A percentile compares a stretch with the other conserved stretches of the same genome.
Conservation (phyloP, 371 early-diverging fungal genomes). For the Fennellomyces sp. region DNA sequence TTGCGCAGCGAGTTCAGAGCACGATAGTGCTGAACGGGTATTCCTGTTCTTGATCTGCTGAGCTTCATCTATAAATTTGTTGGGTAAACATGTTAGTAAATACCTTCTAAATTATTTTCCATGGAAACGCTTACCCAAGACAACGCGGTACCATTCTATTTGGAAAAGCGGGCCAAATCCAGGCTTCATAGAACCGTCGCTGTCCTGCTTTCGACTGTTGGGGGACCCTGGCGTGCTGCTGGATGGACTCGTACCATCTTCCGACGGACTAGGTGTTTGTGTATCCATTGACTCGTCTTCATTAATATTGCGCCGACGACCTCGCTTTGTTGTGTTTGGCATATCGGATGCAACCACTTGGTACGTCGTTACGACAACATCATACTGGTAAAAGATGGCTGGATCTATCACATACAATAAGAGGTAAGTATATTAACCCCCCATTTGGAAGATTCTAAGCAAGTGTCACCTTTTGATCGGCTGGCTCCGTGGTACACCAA, state of each 20-base stretch:
- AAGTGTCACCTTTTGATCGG: conserved; percentile 40
- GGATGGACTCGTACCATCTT: conserved; percentile 1
- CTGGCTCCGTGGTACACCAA: conserved; percentile 64
- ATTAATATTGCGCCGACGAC: conserved; percentile 9
- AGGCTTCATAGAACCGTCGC: background rate
- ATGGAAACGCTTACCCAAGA: conserved; percentile 29
- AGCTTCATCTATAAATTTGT: conserved; percentile 83
- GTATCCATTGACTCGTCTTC: conserved; percentile 1
- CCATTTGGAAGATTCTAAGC: too few relatives aligned
- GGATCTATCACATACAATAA: too few relatives aligned
- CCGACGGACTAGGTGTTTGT: background rate
- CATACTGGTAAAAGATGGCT: conserved; percentile 53
- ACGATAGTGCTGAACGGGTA: conserved; percentile 68
- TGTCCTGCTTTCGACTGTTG: background rate
- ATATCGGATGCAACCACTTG: conserved; percentile 62
- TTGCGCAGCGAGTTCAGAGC: conserved; percentile 56
- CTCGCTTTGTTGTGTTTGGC: conserved; percentile 13
- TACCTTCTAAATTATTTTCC: background rate
- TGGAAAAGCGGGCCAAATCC: conserved; percentile 48
- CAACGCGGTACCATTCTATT: conserved; percentile 53
- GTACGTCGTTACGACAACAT: conserved; percentile 77
- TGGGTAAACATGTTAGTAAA: conserved; percentile 21
- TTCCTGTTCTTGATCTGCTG: conserved; percentile 83
- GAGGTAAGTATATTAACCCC: too few relatives aligned
- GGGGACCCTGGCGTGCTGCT: conserved; percentile 7